These are phyloP conservation scores for Fonsecaea nubica DNA, from an alignment of 2,329 filamentous ascomycete genomes.

Conservation along the genomic window DNA sequence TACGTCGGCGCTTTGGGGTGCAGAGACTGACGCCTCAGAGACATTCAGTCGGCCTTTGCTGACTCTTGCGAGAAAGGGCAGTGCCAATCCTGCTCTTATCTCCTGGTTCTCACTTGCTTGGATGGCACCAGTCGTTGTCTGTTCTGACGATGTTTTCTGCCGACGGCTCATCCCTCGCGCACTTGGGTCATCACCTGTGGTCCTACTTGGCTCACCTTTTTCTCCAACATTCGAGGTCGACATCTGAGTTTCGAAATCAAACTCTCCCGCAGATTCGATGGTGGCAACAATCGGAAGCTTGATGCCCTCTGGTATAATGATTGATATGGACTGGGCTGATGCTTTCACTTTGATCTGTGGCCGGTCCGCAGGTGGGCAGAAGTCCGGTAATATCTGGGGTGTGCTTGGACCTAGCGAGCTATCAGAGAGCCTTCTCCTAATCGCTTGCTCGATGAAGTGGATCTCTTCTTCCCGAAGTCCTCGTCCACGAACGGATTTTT, in stretches of 20 bases:
- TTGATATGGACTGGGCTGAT: slow-evolving; percentile 28
- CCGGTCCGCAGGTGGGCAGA: not conserved
- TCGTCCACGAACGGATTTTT: slow-evolving; percentile 11
- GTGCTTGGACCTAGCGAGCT: slow-evolving; percentile 10
- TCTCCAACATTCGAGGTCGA: slow-evolving; percentile 4
- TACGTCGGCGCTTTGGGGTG: slow-evolving; percentile 26
- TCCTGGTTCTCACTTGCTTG: slow-evolving; percentile 22
- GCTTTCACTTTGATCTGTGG: slow-evolving; percentile 26
- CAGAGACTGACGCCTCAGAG: slow-evolving; percentile 33
- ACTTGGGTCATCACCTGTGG: not conserved
- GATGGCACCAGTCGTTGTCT: not conserved
- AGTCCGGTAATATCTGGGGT: not conserved
- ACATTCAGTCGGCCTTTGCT: slow-evolving; percentile 32
- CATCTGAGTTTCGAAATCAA: slow-evolving; percentile 30
- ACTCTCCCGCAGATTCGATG: slow-evolving; percentile 24
- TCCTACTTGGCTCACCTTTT: slow-evolving; percentile 19
- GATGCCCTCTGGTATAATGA: slow-evolving; percentile 32
- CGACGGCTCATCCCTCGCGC: slow-evolving; percentile 1
- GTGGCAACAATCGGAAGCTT: slow-evolving; percentile 31
- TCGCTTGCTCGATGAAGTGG: slow-evolving; percentile 18
- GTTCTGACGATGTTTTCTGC: slow-evolving; percentile 15
- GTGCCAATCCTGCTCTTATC: slow-evolving; percentile 14
- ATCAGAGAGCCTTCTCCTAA: slow-evolving; percentile 19
- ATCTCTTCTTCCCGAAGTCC: slow-evolving; percentile 15
- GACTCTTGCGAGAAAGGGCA: slow-evolving; percentile 28